These are phyloP conservation scores for Viola pubescens DNA, from an alignment of 441 rosid species.

Conservation along the genomic window DNA sequence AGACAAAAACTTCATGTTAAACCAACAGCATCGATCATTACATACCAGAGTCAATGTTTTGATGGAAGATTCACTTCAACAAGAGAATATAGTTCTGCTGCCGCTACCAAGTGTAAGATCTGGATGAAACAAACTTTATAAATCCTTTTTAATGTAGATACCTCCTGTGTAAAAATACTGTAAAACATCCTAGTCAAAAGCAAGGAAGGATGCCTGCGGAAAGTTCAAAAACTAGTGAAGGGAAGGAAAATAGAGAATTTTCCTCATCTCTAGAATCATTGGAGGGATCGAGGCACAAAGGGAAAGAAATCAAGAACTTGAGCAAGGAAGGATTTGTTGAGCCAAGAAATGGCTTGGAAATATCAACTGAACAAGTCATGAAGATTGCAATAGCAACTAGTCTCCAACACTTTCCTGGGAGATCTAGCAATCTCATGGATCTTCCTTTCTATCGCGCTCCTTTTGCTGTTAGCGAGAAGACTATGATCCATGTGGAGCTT, in stretches of 20 bases:
- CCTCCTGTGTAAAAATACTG: no score
- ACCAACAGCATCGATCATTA: no score
- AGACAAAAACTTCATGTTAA: no score
- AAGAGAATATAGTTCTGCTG: no score
- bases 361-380: conserved; percentile 38
- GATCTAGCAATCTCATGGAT: conserved; percentile 27
- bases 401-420: conserved; percentile 19
- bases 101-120: no score
- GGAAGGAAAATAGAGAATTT: neutral
- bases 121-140: no score
- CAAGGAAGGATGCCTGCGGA: neutral
- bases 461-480: conserved; percentile 23
- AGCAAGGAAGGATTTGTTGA: conserved; percentile 11
- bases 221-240: neutral
- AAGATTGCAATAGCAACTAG: conserved; percentile 24
- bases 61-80: no score
- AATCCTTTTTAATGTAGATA: no score
- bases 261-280: neutral
- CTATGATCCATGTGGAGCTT: conserved; percentile 28
- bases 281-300: neutral
- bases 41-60: no score
- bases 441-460: conserved; percentile 20
- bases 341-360: conserved; percentile 14
- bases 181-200: neutral
- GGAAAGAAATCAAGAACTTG: neutral